Evolutionary conservation across 139 green algal genomes (phyloP).

Genomic region (Zygnema cylindricum): DNA sequence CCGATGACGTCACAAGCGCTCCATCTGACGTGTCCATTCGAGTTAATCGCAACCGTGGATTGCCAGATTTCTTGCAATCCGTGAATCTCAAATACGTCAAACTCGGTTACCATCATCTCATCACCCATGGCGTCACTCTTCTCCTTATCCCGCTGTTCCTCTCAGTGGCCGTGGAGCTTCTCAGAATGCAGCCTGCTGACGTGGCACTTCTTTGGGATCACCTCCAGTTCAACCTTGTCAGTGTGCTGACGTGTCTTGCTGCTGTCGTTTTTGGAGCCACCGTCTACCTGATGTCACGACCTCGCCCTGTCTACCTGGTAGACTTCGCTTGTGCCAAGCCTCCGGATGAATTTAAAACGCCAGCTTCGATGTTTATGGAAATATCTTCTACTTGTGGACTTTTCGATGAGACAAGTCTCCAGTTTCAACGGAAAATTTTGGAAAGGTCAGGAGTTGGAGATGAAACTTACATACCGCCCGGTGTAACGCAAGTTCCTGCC

Average conservation of each 20-base stretch:
- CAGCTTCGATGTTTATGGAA: conserved; percentile 39
- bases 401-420: conserved; percentile 73
- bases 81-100: conserved; percentile 91
- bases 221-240: conserved; percentile 89
- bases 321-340: conserved; percentile 76
- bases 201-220: conserved; percentile 83
- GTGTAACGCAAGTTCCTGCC: conserved; percentile 61
- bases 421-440: conserved; percentile 93
- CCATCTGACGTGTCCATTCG: conserved; percentile 34
- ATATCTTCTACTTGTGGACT: not conserved
- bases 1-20: too few relatives aligned
- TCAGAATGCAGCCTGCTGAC: conserved; percentile 73
- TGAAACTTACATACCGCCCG: conserved; percentile 88
- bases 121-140: conserved; percentile 70
- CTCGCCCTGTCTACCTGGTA: conserved; percentile 88
- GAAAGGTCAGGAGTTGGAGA: conserved; percentile 84
- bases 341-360: conserved; percentile 3
- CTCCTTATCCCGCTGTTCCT: conserved; percentile 74
- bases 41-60: not conserved
- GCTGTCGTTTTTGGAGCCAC: conserved; percentile 51
- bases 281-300: conserved; percentile 38
- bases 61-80: conserved; percentile 55
- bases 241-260: conserved; percentile 30
- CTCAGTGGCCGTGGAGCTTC: conserved; percentile 45
- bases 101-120: conserved; percentile 82